Conservation (phyloP, 306 rosid genomes). For the Mimosa pudica region DNA sequence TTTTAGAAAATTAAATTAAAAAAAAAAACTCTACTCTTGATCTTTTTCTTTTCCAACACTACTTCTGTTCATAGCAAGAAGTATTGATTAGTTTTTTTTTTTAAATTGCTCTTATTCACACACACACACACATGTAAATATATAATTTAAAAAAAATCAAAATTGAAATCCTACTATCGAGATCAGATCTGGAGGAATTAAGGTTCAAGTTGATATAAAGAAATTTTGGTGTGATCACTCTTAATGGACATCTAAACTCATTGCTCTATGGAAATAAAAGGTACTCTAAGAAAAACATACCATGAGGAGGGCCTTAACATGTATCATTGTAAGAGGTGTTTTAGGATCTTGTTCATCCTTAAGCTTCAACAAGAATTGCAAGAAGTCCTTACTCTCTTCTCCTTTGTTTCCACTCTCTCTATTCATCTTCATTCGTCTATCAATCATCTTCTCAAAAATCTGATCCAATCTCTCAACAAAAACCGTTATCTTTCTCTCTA, state of each 20-base stretch:
- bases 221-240: too few relatives aligned
- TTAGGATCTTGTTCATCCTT: slow-evolving; percentile 62
- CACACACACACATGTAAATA: too few relatives aligned
- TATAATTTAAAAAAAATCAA: too few relatives aligned
- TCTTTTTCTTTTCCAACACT: too few relatives aligned
- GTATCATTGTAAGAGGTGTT: slow-evolving; percentile 51
- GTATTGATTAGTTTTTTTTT: too few relatives aligned
- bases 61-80: too few relatives aligned
- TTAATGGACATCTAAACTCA: not conserved
- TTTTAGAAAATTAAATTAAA: too few relatives aligned
- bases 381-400: slow-evolving; percentile 44
- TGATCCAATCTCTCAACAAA: slow-evolving; percentile 44
- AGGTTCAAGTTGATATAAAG: too few relatives aligned
- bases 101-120: too few relatives aligned
- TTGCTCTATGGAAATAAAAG: not conserved
- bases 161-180: too few relatives aligned
- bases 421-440: slow-evolving; percentile 32
- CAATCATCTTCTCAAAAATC: slow-evolving; percentile 64
- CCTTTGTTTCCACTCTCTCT: not conserved
- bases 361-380: slow-evolving; percentile 58
- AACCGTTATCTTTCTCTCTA: slow-evolving; percentile 44
- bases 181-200: too few relatives aligned
- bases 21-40: too few relatives aligned
- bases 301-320: slow-evolving; percentile 71
- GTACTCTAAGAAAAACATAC: slow-evolving; percentile 35